Base-by-base conservation (phyloP, 306 rosid species). In the Cicer judaicum region DNA sequence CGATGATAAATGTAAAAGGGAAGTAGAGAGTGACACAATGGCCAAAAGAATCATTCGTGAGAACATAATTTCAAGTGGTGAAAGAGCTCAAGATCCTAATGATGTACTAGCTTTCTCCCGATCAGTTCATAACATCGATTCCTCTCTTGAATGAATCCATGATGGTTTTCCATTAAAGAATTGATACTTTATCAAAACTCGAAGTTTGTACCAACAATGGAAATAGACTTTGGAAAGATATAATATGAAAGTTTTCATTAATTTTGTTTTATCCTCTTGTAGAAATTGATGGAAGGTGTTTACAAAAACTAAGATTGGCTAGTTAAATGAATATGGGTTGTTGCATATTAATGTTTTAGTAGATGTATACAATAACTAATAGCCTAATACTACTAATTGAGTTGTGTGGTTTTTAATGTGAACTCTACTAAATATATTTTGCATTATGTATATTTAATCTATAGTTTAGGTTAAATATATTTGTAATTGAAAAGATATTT, bases 51-150 rank as follows among this genome's bases (percentile, higher is more conserved):
- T 87, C 56, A 84, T 87, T 56, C 53, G 80, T n/a, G 83, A 85
- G 7, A 14, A 63, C 49, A 65, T 84, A 15, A 44, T 53, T 3
- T 49, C 74, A 10, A 24, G 47, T 10, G 7, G 10, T 7, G 48
- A 49, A 24, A 71, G 7, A 14, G 77, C 84, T 74, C 57, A 73
- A 81, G 38, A 19, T 7, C 87, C 81, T 0, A 39, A 56, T 8
- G 81, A 89, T 80, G 76, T 87, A 1, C 84, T 89, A 41, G 91
- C 82, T 36, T 84, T 84, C 80, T 84, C 87, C 0, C 73, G 91
- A 4, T 75, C 81, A 12, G 85, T 84, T 82, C 42, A 77, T 44
- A 80, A 82, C 4, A 70, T 73, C 1, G 78, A 81, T 50, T 81
- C 84, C 7, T 76, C 43, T 2, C 34, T 63, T 0, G 64, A 70